Conservation (phyloP, 805 yeast genomes). For the Cephaloascus fragrans region DNA sequence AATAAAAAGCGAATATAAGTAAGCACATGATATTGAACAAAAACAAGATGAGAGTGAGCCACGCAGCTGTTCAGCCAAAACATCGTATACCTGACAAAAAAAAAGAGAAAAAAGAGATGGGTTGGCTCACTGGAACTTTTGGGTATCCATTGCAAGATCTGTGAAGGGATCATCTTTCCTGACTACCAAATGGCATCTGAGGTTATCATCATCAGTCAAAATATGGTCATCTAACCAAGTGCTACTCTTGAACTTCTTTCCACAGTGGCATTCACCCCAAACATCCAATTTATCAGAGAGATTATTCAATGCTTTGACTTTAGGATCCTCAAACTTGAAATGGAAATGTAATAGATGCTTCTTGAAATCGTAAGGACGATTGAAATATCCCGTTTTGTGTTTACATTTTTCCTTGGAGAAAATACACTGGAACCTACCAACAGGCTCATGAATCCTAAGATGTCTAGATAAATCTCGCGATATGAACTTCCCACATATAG, state of each 20-base stretch:
- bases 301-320: constrained; percentile 34
- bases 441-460: constrained; percentile 49
- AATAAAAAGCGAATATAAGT: too few species aligned
- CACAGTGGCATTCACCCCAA: constrained; percentile 41
- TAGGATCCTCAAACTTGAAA: constrained; percentile 40
- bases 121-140: too few species aligned
- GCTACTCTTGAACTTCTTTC: constrained; percentile 18
- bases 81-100: too few species aligned
- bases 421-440: constrained; percentile 47
- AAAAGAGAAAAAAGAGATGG: too few species aligned
- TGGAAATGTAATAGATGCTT: constrained; percentile 56
- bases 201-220: constrained; percentile 12
- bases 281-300: constrained; percentile 41
- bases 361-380: constrained; percentile 60
- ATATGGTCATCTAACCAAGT: constrained; percentile 29
- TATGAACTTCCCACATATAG: constrained; percentile 42
- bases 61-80: too few species aligned
- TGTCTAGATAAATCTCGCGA: constrained; percentile 56
- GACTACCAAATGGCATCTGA: constrained; percentile 14
- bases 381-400: constrained; percentile 53
- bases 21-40: too few species aligned
- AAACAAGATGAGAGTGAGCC: too few species aligned
- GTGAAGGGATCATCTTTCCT: background rate
- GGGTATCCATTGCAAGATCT: too few species aligned
- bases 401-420: constrained; percentile 46